Conservation (phyloP, 768 basidiomycete genomes). For the Agaricus blazei region DNA sequence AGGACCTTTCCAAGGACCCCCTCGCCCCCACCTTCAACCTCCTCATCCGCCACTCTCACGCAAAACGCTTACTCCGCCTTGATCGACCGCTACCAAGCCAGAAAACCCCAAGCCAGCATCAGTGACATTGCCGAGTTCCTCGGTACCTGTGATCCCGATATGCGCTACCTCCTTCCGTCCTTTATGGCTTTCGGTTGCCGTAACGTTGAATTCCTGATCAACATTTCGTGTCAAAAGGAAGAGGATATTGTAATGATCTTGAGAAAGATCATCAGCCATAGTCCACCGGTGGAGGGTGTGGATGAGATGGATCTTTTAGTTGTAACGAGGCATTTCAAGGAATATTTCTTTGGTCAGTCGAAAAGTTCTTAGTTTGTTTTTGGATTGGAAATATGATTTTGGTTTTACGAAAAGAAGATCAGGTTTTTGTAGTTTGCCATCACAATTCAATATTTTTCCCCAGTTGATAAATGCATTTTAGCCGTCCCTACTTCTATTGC, state of each 20-base stretch:
- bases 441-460: no score
- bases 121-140: slow-evolving; percentile 4
- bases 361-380: no score
- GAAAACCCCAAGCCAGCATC: neutral
- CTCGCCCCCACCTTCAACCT: neutral
- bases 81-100: neutral
- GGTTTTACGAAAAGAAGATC: no score
- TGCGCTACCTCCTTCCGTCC: neutral
- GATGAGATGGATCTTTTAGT: neutral
- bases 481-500: no score
- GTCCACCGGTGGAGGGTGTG: neutral
- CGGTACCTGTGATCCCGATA: neutral
- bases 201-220: neutral
- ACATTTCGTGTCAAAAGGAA: neutral
- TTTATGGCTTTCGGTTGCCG: slow-evolving; percentile 5
- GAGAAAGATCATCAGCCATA: neutral
- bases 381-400: no score
- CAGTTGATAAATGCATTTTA: no score
- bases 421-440: no score
- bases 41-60: neutral
- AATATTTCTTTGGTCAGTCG: neutral
- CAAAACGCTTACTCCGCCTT: neutral
- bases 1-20: neutral
- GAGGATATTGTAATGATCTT: slow-evolving; percentile 2
- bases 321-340: neutral